Conservation (phyloP, 805 yeast species). For the Candida takata region DNA sequence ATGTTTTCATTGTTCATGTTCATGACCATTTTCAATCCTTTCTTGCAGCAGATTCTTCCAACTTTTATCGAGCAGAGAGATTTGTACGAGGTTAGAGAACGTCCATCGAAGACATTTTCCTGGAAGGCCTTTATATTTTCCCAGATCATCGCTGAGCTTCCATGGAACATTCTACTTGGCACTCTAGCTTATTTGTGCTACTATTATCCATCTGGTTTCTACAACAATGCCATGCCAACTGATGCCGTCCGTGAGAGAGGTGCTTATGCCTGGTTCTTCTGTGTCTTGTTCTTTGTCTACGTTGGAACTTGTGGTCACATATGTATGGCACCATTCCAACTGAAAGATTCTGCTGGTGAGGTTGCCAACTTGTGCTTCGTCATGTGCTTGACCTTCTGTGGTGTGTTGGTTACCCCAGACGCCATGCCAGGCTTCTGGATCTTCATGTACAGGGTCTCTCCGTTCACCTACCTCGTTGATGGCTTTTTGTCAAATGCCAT, state of each 20-base stretch:
- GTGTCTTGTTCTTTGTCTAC: constrained; percentile 44
- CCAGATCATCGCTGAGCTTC: constrained; percentile 59
- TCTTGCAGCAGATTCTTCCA: constrained; percentile 59
- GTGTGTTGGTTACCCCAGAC: constrained; percentile 58
- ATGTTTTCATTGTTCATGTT: constrained; percentile 74
- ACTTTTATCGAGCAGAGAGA: constrained; percentile 54
- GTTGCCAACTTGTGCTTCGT: constrained; percentile 50
- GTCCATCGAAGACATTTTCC: constrained; percentile 63
- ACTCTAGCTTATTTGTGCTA: constrained; percentile 56
- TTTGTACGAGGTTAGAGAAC: constrained; percentile 65
- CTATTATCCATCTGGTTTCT: constrained; percentile 64
- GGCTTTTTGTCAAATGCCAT: constrained; percentile 50
- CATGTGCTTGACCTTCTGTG: constrained; percentile 65
- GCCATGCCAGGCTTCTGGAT: constrained; percentile 69
- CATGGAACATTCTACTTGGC: constrained; percentile 55
- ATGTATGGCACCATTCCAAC: constrained; percentile 50
- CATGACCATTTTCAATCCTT: constrained; percentile 45
- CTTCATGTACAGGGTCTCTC: constrained; percentile 70
- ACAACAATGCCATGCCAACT: constrained; percentile 6
- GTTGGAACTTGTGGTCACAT: constrained; percentile 52
- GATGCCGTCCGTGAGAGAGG: constrained; percentile 11
- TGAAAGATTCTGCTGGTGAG: constrained; percentile 59
- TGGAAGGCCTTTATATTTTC: constrained; percentile 59
- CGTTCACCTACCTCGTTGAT: constrained; percentile 58
- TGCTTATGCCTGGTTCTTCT: constrained; percentile 32